Conservation (phyloP, 148 eudicot species). For the Nepenthes gracilis region DNA sequence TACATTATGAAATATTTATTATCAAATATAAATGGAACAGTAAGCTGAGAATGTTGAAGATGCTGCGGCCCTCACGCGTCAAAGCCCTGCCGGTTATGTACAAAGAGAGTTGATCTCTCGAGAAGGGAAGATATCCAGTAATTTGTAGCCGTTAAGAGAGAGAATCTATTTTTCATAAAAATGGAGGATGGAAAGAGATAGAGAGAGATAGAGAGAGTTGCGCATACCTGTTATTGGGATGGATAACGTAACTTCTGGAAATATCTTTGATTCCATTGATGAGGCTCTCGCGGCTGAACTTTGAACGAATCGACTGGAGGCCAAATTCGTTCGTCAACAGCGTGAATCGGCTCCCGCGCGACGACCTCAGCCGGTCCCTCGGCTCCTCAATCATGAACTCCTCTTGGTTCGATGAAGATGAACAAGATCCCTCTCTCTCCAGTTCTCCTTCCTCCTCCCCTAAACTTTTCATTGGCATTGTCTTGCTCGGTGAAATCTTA, state of each 20-base stretch:
- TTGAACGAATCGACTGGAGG: conserved; percentile 10
- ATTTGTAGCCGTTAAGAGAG: too few relatives aligned
- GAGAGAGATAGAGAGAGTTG: not conserved
- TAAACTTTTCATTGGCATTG: conserved; percentile 4
- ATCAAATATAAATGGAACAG: too few relatives aligned
- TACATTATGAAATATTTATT: too few relatives aligned
- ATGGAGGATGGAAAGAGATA: not conserved
- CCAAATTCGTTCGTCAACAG: conserved; percentile 38
- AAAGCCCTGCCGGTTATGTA: too few relatives aligned
- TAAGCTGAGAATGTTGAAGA: too few relatives aligned
- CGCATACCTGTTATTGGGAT: conserved; percentile 51
- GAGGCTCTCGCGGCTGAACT: conserved; percentile 32
- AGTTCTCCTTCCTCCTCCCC: conserved; percentile 5
- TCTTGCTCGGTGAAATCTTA: conserved; percentile 14
- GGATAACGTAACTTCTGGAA: conserved; percentile 30
- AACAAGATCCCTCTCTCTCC: not conserved
- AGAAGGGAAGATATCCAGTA: too few relatives aligned
- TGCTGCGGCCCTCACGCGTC: too few relatives aligned
- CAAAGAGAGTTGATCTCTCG: too few relatives aligned
- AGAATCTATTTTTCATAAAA: not conserved
- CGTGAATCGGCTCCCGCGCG: conserved; percentile 35
- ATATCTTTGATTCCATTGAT: conserved; percentile 39
- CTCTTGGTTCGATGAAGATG: conserved; percentile 12
- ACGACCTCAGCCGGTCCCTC: conserved; percentile 25
- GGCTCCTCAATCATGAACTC: conserved; percentile 36